Percentiles rank a stretch among this genome's conserved stretches.
These are phyloP conservation scores for Trypanosomatidae sp. DNA, from an alignment of 208 protist species.

Conservation along the genomic window DNA sequence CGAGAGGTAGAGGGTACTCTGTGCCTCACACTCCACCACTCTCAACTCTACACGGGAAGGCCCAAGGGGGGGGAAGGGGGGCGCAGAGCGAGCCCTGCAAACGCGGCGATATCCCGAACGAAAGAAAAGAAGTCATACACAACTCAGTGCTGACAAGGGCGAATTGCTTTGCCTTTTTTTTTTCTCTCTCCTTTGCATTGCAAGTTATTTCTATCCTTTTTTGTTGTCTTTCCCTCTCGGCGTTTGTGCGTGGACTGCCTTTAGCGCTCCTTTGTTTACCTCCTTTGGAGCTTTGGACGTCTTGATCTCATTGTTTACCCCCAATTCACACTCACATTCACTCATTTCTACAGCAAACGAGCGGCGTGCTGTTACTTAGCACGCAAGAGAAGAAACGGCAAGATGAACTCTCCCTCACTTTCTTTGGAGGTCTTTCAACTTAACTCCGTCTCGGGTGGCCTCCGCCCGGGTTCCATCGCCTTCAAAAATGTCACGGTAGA, in stretches of 20 bases:
- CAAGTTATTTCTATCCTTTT: not conserved
- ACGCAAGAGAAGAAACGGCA: not conserved
- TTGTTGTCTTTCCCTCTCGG: not conserved
- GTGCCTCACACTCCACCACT: not conserved
- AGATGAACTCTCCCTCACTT: slow-evolving; percentile 58
- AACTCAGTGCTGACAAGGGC: not conserved
- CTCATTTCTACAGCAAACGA: not conserved
- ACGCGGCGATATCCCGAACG: not conserved
- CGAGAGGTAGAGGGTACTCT: not conserved
- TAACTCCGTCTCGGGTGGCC: slow-evolving; percentile 87
- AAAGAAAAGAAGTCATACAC: not conserved
- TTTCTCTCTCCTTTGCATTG: not conserved
- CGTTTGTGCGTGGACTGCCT: not conserved
- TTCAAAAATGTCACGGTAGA: slow-evolving; percentile 98
- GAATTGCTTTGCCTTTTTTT: not conserved
- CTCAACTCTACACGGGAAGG: not conserved
- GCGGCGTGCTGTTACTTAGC: not conserved
- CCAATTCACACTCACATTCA: not conserved
- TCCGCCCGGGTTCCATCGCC: slow-evolving; percentile 91
- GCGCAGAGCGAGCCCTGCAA: not conserved
- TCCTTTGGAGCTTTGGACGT: not conserved
- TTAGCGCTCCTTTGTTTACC: not conserved
- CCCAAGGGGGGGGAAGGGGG: not conserved
- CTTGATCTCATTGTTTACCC: not conserved
- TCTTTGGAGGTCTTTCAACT: slow-evolving; percentile 83